Percentiles rank a stretch among this genome's conserved stretches.
phyloP scores from a whole-genome alignment of 2,329 filamentous ascomycete genomes.

The Thielaviopsis musarum region DNA sequence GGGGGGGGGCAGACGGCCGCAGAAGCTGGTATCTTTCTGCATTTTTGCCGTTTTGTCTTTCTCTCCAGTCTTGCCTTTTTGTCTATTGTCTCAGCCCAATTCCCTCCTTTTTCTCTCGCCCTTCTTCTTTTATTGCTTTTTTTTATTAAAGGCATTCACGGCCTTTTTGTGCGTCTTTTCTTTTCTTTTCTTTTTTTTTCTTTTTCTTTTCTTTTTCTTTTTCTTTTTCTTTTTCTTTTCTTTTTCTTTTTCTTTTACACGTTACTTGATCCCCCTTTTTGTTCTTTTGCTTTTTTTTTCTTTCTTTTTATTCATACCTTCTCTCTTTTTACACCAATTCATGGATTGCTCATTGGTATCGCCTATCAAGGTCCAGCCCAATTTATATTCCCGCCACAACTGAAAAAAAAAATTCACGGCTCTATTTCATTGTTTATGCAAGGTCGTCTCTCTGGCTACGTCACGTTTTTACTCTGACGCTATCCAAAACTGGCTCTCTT shows the following conservation, averaged over 20 bases:
- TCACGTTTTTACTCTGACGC: no score
- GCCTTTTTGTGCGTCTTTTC: not conserved
- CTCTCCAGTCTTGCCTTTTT: constrained; percentile 9
- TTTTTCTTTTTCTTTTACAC: not conserved
- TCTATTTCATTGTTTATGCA: no score
- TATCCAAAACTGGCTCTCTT: no score
- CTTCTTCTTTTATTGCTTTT: not conserved
- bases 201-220: not conserved
- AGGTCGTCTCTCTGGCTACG: no score
- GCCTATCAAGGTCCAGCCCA: no score
- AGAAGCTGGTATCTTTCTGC: not conserved
- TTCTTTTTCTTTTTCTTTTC: constrained; percentile 2
- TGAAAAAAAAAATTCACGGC: no score
- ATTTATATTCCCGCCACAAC: no score
- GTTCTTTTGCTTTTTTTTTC: constrained; percentile 1
- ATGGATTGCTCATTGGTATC: no score
- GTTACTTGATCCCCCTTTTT: constrained; percentile 8
- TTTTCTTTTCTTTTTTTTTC: constrained; percentile 1
- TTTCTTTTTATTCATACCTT: constrained; percentile 10
- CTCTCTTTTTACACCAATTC: constrained; percentile 12
- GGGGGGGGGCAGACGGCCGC: not conserved
- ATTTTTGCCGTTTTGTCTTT: constrained; percentile 12
- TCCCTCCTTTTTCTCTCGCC: not conserved
- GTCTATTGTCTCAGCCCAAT: constrained; percentile 6
- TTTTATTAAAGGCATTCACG: not conserved